Conservation (phyloP, 1,139 yeast species). For the Hyphopichia wangnamkhiaoensis region DNA sequence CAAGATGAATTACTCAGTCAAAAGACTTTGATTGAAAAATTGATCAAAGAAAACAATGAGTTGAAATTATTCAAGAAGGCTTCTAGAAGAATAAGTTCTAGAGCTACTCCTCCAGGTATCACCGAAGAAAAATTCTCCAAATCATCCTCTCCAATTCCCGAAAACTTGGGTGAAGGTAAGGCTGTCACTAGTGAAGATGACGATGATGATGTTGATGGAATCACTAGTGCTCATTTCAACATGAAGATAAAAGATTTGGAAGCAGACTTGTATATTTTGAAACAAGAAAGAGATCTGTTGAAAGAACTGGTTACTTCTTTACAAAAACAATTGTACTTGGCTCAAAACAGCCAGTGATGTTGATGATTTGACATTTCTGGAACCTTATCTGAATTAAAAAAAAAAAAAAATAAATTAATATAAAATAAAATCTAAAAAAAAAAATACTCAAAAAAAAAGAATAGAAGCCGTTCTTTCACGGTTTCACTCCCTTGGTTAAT, state of each 20-base stretch:
- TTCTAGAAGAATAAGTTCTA: constrained; percentile 35
- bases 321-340: constrained; percentile 56
- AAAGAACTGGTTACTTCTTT: constrained; percentile 61
- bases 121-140: constrained; percentile 13
- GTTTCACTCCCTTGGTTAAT: too few relatives aligned
- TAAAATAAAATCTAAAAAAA: too few relatives aligned
- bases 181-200: constrained; percentile 19
- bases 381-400: neutral
- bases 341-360: constrained; percentile 11
- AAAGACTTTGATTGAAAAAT: constrained; percentile 54
- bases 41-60: constrained; percentile 70
- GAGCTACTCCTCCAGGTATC: constrained; percentile 24
- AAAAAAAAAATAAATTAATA: too few relatives aligned
- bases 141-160: constrained; percentile 2
- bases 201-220: constrained; percentile 50
- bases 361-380: neutral
- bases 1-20: constrained; percentile 69
- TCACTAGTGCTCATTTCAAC: constrained; percentile 67
- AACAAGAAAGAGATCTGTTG: constrained; percentile 81
- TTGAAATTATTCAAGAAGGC: constrained; percentile 55
- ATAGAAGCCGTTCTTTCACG: too few relatives aligned
- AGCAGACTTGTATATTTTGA: constrained; percentile 78
- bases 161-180: constrained; percentile 10
- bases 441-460: too few relatives aligned
- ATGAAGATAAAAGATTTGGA: constrained; percentile 79